Evolutionary conservation across 768 basidiomycete species (phyloP).

Genomic region (Lactifluus subvellereus): DNA sequence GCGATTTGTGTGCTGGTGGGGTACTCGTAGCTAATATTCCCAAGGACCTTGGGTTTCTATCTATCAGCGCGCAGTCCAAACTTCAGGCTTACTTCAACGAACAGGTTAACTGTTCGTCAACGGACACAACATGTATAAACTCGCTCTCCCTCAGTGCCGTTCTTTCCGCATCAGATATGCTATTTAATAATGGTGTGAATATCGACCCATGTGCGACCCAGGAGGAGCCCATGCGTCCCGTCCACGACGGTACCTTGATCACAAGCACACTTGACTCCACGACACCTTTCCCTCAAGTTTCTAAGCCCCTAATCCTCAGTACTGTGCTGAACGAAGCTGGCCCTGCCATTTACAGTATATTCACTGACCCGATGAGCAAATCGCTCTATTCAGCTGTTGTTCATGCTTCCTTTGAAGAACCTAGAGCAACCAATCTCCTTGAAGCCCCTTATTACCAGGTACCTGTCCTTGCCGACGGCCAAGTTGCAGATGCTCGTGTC

Average conservation of each 20-base stretch:
- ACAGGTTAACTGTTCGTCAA: conserved; percentile 42
- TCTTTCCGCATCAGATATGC: conserved; percentile 45
- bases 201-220: conserved; percentile 50
- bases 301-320: conserved; percentile 65
- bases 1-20: conserved; percentile 15
- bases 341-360: conserved; percentile 46
- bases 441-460: conserved; percentile 44
- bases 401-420: conserved; percentile 40
- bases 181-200: conserved; percentile 38
- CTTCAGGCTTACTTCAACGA: conserved; percentile 50
- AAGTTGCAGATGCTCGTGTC: conserved; percentile 45
- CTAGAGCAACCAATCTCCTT: conserved; percentile 40
- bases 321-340: conserved; percentile 71
- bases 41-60: conserved; percentile 70
- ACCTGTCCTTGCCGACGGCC: conserved; percentile 28
- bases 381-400: conserved; percentile 38
- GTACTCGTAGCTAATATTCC: neutral
- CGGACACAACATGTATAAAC: conserved; percentile 46
- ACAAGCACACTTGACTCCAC: conserved; percentile 60
- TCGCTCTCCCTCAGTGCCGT: conserved; percentile 46
- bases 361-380: conserved; percentile 37
- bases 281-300: conserved; percentile 50
- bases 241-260: conserved; percentile 62
- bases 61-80: conserved; percentile 44
- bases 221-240: conserved; percentile 58